Percentiles rank a stretch among this genome's conserved stretches.
phyloP scores from a whole-genome alignment of 73 alveolate genomes.

The Durusdinium trenchii region DNA sequence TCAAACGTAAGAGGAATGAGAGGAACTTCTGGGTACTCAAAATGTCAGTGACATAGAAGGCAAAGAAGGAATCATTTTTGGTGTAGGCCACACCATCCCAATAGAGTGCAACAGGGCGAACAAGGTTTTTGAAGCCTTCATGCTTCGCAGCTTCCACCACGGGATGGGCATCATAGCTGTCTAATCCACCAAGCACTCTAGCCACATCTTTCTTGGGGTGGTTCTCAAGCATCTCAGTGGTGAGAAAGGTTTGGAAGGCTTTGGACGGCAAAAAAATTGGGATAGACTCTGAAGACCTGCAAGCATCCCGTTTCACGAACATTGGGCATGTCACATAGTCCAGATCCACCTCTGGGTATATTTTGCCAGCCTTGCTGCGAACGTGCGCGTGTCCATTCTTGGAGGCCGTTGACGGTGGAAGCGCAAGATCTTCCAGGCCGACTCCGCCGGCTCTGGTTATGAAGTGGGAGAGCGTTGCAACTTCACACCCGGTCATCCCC shows the following conservation, averaged over 20 bases:
- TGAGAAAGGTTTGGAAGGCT: neutral
- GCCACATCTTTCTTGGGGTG: neutral
- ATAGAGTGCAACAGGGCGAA: neutral
- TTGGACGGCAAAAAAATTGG: neutral
- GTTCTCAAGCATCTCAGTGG: neutral
- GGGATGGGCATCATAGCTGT: neutral
- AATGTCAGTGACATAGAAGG: slow-evolving; percentile 11
- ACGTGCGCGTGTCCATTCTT: slow-evolving; percentile 20
- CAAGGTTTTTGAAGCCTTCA: neutral
- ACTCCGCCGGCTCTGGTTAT: slow-evolving; percentile 18
- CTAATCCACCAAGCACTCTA: no score
- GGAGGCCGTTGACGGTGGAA: neutral
- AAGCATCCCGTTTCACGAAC: neutral
- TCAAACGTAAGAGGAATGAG: neutral
- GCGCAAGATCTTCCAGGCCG: slow-evolving; percentile 46
- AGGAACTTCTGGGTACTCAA: neutral
- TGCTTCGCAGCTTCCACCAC: neutral
- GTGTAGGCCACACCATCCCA: slow-evolving; percentile 31
- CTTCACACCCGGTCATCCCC: neutral
- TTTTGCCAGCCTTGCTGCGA: slow-evolving; percentile 9
- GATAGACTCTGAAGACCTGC: neutral
- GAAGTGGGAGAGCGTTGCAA: neutral
- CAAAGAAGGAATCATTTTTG: slow-evolving; percentile 10
- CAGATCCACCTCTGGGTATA: neutral
- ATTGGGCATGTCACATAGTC: neutral